Evolutionary conservation across 2,329 filamentous ascomycete genomes (phyloP), one percentile per base, ranked within the genome.

Genomic region (Pezizomycotina sp.): DNA sequence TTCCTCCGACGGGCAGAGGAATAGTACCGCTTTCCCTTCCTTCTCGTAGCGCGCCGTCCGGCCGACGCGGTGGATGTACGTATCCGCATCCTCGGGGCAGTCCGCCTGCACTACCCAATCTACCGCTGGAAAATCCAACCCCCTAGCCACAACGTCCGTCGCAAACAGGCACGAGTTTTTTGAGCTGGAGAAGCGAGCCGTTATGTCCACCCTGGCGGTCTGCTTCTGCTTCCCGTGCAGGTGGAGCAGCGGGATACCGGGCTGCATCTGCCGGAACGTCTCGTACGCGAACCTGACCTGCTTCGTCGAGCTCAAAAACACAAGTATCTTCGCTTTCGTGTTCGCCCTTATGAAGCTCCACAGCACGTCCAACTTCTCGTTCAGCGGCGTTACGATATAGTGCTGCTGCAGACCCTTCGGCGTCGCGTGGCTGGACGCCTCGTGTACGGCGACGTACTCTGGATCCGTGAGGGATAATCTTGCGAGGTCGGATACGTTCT

Each of bases 41-140:
- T 78, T 77, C 52, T 93, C 77, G 56, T 91, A 95, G 14, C 86
- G 71, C n/a, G 89, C 89, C 12, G 89, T 95, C 19, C 89, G 72
- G 2, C 89, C 89, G 4, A 93, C 86, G 41, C 89, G 74, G 59
- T 98, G 89, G 49, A 98, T 95, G 53, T 98, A 98, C 0, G 89
- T 98, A 52, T 95, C 89, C 3, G 80, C 78, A 56, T 98, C 86
- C 57, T 98, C 89, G 0, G 89, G 89, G 48, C 81, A 92, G 56
- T 98, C 89, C n/a, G 81, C 68, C 55, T 98, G 89, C n/a, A 98
- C 82, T 4, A 98, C 89, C 78, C 89, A 98, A 56, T 98, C 89
- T 0, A 98, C 89, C 3, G 83, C 77, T 0, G 89, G 89, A 54
- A 98, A 95, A 56, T 98, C 89, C 8, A 98, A 69, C 46, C 89